These are phyloP conservation scores for Lonicera japonica DNA, from an alignment of 129 eudicot genomes.

Conservation along the genomic window DNA sequence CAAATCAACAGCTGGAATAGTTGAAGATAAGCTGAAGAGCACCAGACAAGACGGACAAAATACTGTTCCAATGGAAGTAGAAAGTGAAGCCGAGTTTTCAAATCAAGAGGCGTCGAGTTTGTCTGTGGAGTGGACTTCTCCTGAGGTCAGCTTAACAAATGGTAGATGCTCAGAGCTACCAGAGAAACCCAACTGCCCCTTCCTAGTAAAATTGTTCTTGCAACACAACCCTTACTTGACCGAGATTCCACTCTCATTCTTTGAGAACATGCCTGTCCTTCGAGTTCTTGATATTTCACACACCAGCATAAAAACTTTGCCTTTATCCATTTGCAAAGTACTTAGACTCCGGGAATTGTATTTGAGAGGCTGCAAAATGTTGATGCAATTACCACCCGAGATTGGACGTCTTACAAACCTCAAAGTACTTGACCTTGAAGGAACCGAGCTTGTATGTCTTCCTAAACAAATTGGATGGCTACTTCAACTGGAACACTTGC, in stretches of 20 bases:
- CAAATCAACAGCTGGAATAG: too few relatives aligned
- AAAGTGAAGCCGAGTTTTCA: too few relatives aligned
- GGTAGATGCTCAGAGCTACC: constrained; percentile 4
- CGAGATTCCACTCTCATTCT: constrained; percentile 16
- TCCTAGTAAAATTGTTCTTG: constrained; percentile 8
- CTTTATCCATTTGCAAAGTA: constrained; percentile 25
- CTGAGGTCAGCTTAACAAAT: background rate
- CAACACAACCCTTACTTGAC: constrained; percentile 15
- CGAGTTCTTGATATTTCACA: constrained; percentile 25
- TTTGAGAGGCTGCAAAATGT: constrained; percentile 21
- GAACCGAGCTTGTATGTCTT: constrained; percentile 28
- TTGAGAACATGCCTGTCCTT: constrained; percentile 13
- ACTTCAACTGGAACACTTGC: constrained; percentile 10
- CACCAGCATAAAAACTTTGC: constrained; percentile 26
- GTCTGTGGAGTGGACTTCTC: background rate
- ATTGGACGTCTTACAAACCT: constrained; percentile 22
- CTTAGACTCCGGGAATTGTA: constrained; percentile 12
- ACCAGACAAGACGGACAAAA: too few relatives aligned
- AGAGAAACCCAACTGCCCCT: constrained; percentile 2
- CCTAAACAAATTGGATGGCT: constrained; percentile 18
- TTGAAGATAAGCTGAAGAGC: too few relatives aligned
- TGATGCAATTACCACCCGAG: constrained; percentile 25
- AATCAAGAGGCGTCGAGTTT: background rate
- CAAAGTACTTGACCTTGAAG: constrained; percentile 31
- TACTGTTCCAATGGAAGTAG: too few relatives aligned